Percentiles rank a stretch among this genome's conserved stretches.
These are phyloP conservation scores for Rostrohypoxylon terebratum DNA, from an alignment of 495 filamentous ascomycete species.

Conservation along the genomic window DNA sequence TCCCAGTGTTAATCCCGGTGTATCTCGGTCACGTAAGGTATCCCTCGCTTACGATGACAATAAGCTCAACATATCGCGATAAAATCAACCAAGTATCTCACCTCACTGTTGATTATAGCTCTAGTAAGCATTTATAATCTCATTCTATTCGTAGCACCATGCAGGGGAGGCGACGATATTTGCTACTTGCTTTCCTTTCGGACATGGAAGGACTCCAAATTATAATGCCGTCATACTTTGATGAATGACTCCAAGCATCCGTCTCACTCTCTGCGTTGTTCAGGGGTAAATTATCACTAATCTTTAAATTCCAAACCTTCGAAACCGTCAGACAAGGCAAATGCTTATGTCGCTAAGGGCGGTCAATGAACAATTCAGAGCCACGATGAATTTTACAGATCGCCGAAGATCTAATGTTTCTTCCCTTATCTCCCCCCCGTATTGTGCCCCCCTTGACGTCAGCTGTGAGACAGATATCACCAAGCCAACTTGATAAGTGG, in stretches of 20 bases:
- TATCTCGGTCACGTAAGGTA: background rate
- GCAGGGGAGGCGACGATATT: background rate
- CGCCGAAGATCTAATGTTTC: background rate
- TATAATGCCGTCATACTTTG: background rate
- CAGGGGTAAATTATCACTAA: background rate
- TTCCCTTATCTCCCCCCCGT: background rate
- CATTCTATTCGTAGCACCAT: background rate
- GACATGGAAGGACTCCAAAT: background rate
- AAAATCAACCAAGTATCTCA: background rate
- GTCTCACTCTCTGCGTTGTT: background rate
- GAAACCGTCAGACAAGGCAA: background rate
- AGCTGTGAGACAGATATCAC: background rate
- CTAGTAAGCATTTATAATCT: conserved; percentile 6
- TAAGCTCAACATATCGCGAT: background rate
- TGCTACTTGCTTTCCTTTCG: background rate
- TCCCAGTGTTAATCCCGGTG: background rate
- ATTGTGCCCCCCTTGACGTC: background rate
- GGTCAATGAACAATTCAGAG: background rate
- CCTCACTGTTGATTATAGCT: background rate
- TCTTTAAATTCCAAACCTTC: background rate
- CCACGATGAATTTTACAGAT: background rate
- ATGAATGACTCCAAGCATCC: background rate
- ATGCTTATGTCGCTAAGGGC: background rate
- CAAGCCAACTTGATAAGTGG: background rate
- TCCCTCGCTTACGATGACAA: background rate